These are phyloP conservation scores for Circinella minor DNA, from an alignment of 371 early-diverging fungal species.

Conservation along the genomic window DNA sequence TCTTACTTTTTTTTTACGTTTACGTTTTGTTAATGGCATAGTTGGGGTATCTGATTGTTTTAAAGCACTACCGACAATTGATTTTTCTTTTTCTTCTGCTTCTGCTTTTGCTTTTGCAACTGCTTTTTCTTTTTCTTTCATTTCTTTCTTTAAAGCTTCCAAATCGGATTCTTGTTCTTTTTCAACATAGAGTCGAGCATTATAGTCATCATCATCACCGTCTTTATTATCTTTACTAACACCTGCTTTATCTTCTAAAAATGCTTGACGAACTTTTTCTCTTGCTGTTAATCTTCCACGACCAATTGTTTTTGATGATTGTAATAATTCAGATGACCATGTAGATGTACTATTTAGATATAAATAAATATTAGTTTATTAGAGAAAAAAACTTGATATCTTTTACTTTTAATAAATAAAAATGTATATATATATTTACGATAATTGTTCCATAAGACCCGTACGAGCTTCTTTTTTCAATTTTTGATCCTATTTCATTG, in stretches of 20 bases:
- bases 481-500: slow-evolving; percentile 74
- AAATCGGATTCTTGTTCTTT: slow-evolving; percentile 37
- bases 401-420: too few relatives aligned
- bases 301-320: slow-evolving; percentile 82
- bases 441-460: slow-evolving; percentile 80
- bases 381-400: too few relatives aligned
- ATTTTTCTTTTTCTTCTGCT: slow-evolving; percentile 1
- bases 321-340: slow-evolving; percentile 76
- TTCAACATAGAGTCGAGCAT: slow-evolving; percentile 54
- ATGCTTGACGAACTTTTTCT: slow-evolving; percentile 75
- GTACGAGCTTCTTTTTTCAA: slow-evolving; percentile 92
- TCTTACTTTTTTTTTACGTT: slow-evolving; percentile 53
- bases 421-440: too few relatives aligned
- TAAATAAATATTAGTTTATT: not conserved
- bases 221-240: slow-evolving; percentile 55
- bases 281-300: slow-evolving; percentile 68
- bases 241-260: slow-evolving; percentile 76
- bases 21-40: slow-evolving; percentile 37
- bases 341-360: slow-evolving; percentile 45
- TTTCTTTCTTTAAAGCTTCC: slow-evolving; percentile 20
- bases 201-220: slow-evolving; percentile 21
- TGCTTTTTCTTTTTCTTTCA: slow-evolving; percentile 12
- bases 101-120: slow-evolving; percentile 15
- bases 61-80: slow-evolving; percentile 55
- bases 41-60: slow-evolving; percentile 39